These are phyloP conservation scores for Solanum peruvianum DNA, from an alignment of 257 asterid species.

Conservation along the genomic window DNA sequence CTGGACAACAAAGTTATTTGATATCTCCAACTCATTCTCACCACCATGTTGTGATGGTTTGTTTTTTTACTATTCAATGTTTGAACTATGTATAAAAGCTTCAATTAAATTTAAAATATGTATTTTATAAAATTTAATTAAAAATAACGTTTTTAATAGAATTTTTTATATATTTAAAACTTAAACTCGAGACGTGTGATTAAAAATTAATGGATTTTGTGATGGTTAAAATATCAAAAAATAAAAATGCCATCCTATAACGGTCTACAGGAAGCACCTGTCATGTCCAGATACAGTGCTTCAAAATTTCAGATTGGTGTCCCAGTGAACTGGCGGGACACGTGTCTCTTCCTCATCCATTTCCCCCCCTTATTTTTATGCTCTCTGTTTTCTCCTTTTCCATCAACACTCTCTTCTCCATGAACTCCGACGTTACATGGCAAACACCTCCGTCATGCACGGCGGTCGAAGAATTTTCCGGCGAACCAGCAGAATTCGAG, in stretches of 20 bases:
- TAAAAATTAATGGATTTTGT: no score
- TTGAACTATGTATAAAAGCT: no score
- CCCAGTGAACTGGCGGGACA: not conserved
- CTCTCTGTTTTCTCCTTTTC: not conserved
- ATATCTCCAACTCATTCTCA: no score
- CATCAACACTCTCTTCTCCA: not conserved
- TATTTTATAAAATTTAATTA: no score
- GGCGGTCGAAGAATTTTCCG: not conserved
- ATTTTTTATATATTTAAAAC: no score
- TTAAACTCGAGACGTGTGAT: no score
- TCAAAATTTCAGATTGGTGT: not conserved
- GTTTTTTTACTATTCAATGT: no score
- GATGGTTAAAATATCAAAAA: rapidly evolving
- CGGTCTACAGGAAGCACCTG: not conserved
- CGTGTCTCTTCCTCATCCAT: not conserved
- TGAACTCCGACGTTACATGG: not conserved
- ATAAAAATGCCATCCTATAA: no score
- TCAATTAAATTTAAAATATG: no score
- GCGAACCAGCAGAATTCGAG: conserved; percentile 20
- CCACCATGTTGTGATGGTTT: no score
- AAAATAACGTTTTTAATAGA: no score
- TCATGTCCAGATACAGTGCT: not conserved
- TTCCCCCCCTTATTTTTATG: no score
- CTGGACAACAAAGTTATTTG: not conserved
- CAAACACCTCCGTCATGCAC: not conserved